Percentiles rank a stretch among this genome's conserved stretches.
Conservation (phyloP, 1,139 yeast genomes). For the Lodderomyces metapsilosis region DNA sequence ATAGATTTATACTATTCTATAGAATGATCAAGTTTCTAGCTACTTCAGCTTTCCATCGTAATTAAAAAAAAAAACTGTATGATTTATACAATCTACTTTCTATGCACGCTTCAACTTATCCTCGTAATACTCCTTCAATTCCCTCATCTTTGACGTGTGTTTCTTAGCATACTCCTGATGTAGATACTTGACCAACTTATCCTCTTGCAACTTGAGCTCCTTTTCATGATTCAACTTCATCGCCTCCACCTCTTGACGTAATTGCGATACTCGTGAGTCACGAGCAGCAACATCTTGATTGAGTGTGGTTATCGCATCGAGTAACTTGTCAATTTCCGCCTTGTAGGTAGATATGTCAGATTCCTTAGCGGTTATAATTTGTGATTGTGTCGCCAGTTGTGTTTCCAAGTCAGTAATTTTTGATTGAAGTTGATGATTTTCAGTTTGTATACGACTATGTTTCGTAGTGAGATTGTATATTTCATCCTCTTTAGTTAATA, state of each 20-base stretch:
- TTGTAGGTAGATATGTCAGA: constrained; percentile 1
- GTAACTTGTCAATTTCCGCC: constrained; percentile 1
- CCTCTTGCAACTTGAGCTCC: constrained; percentile 14
- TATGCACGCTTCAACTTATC: constrained; percentile 10
- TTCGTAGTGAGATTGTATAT: constrained; percentile 1
- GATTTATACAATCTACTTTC: too few species aligned
- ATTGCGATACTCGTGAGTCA: neutral
- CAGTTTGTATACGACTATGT: neutral
- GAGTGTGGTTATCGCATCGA: constrained; percentile 2
- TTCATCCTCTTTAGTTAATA: neutral
- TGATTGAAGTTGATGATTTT: neutral
- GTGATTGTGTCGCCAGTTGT: neutral
- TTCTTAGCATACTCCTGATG: constrained; percentile 68
- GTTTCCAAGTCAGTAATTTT: neutral
- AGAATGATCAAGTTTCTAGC: neutral
- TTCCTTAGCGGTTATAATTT: neutral
- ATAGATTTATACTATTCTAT: too few species aligned
- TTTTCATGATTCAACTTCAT: neutral
- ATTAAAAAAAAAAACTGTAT: too few species aligned
- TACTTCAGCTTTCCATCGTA: too few species aligned
- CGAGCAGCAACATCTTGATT: neutral
- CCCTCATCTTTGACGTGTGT: constrained; percentile 54
- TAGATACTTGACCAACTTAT: constrained; percentile 61
- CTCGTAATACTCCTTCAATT: constrained; percentile 18
- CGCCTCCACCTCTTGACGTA: neutral